Evolutionary conservation across 306 rosid genomes (phyloP), one percentile per base, ranked within the genome.

Genomic region (Glycine tomentella): DNA sequence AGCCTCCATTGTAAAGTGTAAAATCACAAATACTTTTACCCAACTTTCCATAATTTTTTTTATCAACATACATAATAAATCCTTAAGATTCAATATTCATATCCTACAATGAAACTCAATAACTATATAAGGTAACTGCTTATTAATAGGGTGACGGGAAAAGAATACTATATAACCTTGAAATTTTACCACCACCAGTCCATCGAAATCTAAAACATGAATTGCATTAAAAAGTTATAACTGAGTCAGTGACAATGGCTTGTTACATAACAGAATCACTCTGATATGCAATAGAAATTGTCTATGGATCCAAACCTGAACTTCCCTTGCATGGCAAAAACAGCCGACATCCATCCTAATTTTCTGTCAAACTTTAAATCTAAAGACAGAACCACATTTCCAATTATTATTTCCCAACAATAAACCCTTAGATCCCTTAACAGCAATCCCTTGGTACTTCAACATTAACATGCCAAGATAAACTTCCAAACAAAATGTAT

Each of bases 1-100:
- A 74, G 97, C 95, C 77, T 90, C 93, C 95, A 90, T 90, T 11
- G 97, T 93, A 74, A 72, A 87, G 82, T 51, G 55, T 65, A 84
- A 89, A 59, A 85, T 72, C 74, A 61, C 58, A 49, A 9, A 9
- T 52, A 55, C 34, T 69, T 80, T 55, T 53, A 91, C 53, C 56
- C 64, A 81, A 72, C n/a, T 77, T 79, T 51, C 64, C 49, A 31
- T 64, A 44, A 33, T n/a, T n/a, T n/a, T n/a, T n/a, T n/a, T 48
- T 13, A 68, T 74, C 58, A 50, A 69, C 66, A 75, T 44, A 53
- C 44, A 72, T 51, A 67, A 65, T 20, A 42, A 64, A 80, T 72
- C 64, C 80, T 20, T 42, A 6, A 42, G 9, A 42, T 42, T 42
- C 9, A 9, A 9, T 42, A 42, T 42, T 59, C 16, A 62, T 80